Evolutionary conservation across 176 grass and related monocot species (phyloP).

Genomic region (Lolium multiflorum): DNA sequence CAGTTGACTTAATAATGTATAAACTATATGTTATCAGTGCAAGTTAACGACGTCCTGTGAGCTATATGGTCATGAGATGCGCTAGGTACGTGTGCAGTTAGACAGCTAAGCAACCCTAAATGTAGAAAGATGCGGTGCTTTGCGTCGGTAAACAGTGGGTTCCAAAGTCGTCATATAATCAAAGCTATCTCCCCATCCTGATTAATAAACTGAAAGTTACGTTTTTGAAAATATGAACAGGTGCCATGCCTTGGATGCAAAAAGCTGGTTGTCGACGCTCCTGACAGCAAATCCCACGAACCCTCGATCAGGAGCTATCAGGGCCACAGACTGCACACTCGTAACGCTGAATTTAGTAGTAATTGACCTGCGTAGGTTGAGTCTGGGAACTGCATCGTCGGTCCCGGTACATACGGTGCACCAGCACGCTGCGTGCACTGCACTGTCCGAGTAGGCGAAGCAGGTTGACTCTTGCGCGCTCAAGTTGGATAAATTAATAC

Average conservation of each 20-base stretch:
- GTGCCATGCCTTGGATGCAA: no score
- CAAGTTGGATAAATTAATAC: no score
- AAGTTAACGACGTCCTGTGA: no score
- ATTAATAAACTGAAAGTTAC: background rate
- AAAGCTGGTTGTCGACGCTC: slow-evolving; percentile 12
- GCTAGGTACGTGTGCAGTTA: no score
- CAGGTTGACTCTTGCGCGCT: no score
- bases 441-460: background rate
- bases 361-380: slow-evolving; percentile 7
- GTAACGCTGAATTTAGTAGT: slow-evolving; percentile 1
- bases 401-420: slow-evolving; percentile 31
- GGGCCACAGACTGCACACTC: background rate
- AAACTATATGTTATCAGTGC: no score
- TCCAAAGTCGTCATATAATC: background rate
- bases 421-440: background rate
- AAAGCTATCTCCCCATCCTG: background rate
- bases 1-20: no score
- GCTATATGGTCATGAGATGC: no score
- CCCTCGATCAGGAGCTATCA: slow-evolving; percentile 10
- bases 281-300: slow-evolving; percentile 44
- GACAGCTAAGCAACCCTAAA: no score
- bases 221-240: background rate
- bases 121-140: background rate
- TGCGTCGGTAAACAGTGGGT: background rate
- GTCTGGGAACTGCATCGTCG: slow-evolving; percentile 48